phyloP scores from a whole-genome alignment of 257 asterid species.

The Sherardia arvensis region DNA sequence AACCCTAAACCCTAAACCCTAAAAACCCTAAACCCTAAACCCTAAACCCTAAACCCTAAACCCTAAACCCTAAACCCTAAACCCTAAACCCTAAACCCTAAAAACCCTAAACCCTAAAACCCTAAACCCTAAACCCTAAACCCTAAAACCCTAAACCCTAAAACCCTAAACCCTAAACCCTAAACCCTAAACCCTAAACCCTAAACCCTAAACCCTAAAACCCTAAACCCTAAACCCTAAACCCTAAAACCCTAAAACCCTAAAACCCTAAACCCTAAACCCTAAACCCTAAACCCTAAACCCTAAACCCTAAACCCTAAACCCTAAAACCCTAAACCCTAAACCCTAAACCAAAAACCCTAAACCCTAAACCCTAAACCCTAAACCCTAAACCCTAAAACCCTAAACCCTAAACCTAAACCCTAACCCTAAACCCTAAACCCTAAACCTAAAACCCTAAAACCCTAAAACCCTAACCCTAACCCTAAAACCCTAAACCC shows the following conservation, averaged over 20 bases:
- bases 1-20: slow-evolving; percentile 1
- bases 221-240: slow-evolving; percentile 1
- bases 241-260: neutral
- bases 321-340: neutral
- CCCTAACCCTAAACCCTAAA: neutral
- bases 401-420: neutral
- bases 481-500: too few species aligned
- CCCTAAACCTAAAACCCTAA: slow-evolving; percentile 14
- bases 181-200: neutral
- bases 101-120: neutral
- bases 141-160: neutral
- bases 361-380: slow-evolving; percentile 1
- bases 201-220: neutral
- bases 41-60: slow-evolving; percentile 1
- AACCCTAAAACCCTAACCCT: slow-evolving; percentile 4
- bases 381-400: neutral
- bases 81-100: neutral
- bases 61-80: neutral
- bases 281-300: neutral
- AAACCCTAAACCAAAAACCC: neutral
- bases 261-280: neutral
- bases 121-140: neutral
- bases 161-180: neutral
- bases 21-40: slow-evolving; percentile 3
- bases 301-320: neutral